Base-by-base conservation (phyloP, 495 filamentous ascomycete genomes). In the Aspergillus campestris region DNA sequence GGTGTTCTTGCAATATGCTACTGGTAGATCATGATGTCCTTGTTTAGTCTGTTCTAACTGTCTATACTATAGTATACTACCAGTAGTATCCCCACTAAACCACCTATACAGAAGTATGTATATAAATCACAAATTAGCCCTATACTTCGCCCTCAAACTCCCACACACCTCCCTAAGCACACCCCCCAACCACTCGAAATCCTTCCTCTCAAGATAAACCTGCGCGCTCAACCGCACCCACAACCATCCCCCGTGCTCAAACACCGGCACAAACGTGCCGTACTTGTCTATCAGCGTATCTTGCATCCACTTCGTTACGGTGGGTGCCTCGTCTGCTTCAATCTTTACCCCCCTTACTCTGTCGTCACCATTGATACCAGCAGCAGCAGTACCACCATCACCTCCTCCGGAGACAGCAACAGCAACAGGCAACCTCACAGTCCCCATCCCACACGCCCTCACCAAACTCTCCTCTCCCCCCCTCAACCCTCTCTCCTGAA, bases 201-300 rank as follows among this genome's bases (percentile, higher is more conserved):
- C 89, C 1, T 70, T 71, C 42, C 78, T 56, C 31, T 88, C 87
- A 32, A 95, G 58, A 62, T 87, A 97, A 0, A 87, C 70, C 73
- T 95, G 87, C 9, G 73, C 87, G 58, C 82, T 87, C 32, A 95
- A 52, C 28, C 91, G 67, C 5, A 72, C 72, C 86, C 84, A 95
- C 55, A 77, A 70, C 27, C 63, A 63, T 2, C 73, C 74, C 3
- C 61, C 67, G 58, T 88, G 82, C 7, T 64, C 62, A 40, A 75
- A 79, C 7, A 86, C 53, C 0, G 81, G 71, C 27, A 91, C 66
- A 60, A 85, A 90, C 0, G 88, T 89, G 32, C 82, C 68, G 53
- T 80, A 80, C 32, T 87, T 77, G 1, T 71, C 59, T 24, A 75
- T 60, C 40, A 87, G 49, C 14, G 42, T 67, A 31, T 64, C 57